Percentiles rank a stretch among this genome's conserved stretches.
These are phyloP conservation scores for Diaporthe vaccinii DNA, from an alignment of 2,329 filamentous ascomycete species.

Conservation along the genomic window DNA sequence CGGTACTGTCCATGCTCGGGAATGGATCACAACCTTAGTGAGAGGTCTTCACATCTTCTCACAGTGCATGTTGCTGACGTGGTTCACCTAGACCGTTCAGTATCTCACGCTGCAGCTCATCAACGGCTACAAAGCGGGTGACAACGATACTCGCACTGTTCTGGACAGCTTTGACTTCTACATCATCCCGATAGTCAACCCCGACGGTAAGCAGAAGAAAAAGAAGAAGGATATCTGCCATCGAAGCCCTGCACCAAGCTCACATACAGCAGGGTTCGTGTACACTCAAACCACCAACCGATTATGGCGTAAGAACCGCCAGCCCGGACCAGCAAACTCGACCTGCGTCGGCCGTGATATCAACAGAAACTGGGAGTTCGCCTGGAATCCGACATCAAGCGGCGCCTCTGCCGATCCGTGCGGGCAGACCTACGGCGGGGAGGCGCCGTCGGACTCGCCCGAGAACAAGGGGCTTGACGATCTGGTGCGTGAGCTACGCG, in stretches of 20 bases:
- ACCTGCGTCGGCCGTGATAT: slow-evolving; percentile 63
- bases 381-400: slow-evolving; percentile 50
- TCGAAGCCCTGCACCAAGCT: background rate
- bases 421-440: slow-evolving; percentile 62
- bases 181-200: slow-evolving; percentile 73
- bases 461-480: slow-evolving; percentile 63
- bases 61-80: slow-evolving; percentile 56
- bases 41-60: slow-evolving; percentile 64
- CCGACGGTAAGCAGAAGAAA: slow-evolving; percentile 60
- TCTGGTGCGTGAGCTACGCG: slow-evolving; percentile 47
- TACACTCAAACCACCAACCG: slow-evolving; percentile 68
- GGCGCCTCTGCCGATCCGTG: slow-evolving; percentile 67
- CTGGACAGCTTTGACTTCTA: slow-evolving; percentile 76
- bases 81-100: background rate
- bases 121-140: slow-evolving; percentile 8
- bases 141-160: slow-evolving; percentile 43
- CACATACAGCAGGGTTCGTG: slow-evolving; percentile 61
- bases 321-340: slow-evolving; percentile 50
- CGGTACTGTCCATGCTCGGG: slow-evolving; percentile 69
- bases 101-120: slow-evolving; percentile 22
- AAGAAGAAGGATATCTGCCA: background rate
- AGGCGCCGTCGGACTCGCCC: slow-evolving; percentile 57
- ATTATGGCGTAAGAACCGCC: slow-evolving; percentile 73
- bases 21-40: slow-evolving; percentile 71
- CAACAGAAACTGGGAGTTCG: slow-evolving; percentile 65